phyloP scores from a whole-genome alignment of 352 stramenopile species.

The Pythium folliculosum region DNA sequence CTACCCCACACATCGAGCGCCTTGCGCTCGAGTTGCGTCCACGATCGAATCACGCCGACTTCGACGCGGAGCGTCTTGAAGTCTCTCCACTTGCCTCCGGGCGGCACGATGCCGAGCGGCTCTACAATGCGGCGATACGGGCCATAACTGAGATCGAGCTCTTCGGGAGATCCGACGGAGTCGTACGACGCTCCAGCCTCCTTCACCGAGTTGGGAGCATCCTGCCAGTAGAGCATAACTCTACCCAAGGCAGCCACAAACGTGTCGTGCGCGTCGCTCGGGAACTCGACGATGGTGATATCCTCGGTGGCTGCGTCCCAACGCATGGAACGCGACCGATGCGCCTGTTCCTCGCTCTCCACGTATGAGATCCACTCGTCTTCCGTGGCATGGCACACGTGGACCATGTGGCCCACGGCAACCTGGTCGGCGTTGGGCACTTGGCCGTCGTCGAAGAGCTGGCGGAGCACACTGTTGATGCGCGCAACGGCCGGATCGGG shows the following conservation, averaged over 20 bases:
- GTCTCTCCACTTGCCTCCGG: background rate
- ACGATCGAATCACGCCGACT: background rate
- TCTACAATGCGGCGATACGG: background rate
- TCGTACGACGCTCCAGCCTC: background rate
- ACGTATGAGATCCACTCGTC: background rate
- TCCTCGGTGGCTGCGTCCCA: background rate
- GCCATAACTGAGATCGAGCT: background rate
- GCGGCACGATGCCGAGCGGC: background rate
- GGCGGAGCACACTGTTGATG: too few species aligned
- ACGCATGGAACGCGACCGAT: background rate
- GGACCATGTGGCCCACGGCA: background rate
- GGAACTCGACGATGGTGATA: background rate
- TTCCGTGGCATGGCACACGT: background rate
- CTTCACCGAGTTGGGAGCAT: too few species aligned
- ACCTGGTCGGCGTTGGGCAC: too few species aligned
- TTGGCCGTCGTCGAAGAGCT: too few species aligned
- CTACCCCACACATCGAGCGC: background rate
- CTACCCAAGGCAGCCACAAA: background rate
- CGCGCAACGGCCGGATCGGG: too few species aligned
- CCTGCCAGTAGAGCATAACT: background rate
- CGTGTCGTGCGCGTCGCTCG: background rate
- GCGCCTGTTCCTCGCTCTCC: background rate
- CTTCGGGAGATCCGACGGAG: background rate
- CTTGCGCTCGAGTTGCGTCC: background rate
- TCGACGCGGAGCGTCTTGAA: slow-evolving; percentile 1